Percentiles rank a stretch among this genome's conserved stretches.
These are phyloP conservation scores for Chimonanthus praecox DNA, from an alignment of 164 flowering plant species.

Conservation along the genomic window DNA sequence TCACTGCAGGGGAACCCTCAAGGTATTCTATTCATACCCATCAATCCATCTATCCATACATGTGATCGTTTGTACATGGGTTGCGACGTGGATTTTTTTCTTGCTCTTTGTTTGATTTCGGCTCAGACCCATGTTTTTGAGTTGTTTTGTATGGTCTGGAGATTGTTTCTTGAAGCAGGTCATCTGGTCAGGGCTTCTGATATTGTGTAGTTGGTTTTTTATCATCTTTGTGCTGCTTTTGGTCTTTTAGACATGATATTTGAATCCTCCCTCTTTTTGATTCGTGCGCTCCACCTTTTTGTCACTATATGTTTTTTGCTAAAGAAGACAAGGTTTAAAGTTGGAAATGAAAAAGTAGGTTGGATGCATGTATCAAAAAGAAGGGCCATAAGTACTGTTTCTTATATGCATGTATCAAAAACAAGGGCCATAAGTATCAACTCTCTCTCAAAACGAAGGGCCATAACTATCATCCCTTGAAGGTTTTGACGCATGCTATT, in stretches of 20 bases:
- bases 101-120: no score
- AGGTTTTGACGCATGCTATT: not conserved
- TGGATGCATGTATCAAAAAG: not conserved
- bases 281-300: not conserved
- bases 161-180: no score
- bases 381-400: not conserved
- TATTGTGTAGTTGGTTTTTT: not conserved
- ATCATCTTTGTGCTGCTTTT: not conserved
- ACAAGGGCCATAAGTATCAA: not conserved
- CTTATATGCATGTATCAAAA: not conserved
- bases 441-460: not conserved
- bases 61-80: not conserved
- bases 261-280: not conserved
- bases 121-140: no score
- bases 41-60: not conserved
- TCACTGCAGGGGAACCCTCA: constrained; percentile 86
- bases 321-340: not conserved
- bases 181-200: not conserved
- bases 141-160: no score
- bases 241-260: not conserved
- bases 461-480: no score
- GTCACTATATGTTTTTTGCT: not conserved
- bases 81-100: no score
- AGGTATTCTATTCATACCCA: constrained; percentile 18
- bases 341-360: not conserved